These are phyloP conservation scores for Auricularia heimuer DNA, from an alignment of 768 basidiomycete genomes.

Conservation along the genomic window DNA sequence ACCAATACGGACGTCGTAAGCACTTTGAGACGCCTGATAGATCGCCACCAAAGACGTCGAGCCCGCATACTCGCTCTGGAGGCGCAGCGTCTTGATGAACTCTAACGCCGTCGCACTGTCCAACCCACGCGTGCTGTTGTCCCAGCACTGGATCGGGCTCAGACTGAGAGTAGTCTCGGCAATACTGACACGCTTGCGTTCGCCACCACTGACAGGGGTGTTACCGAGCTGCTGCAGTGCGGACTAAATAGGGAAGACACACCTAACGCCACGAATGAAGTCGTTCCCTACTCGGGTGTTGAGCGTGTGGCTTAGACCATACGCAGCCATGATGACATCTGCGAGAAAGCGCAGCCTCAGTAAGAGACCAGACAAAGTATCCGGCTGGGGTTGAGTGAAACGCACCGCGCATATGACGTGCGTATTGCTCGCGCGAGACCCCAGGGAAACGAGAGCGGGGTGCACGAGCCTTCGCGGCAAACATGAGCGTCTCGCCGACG, in stretches of 20 bases:
- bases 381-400: not conserved
- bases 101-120: slow-evolving; percentile 31
- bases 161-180: slow-evolving; percentile 17
- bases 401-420: slow-evolving; percentile 20
- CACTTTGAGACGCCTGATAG: slow-evolving; percentile 33
- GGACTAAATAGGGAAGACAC: not conserved
- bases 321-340: slow-evolving; percentile 53
- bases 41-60: slow-evolving; percentile 35
- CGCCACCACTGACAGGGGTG: slow-evolving; percentile 25
- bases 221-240: no score
- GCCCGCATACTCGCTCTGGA: slow-evolving; percentile 31
- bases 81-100: slow-evolving; percentile 33
- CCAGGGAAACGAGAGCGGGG: slow-evolving; percentile 27
- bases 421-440: slow-evolving; percentile 25
- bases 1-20: slow-evolving; percentile 25
- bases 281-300: slow-evolving; percentile 71
- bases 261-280: slow-evolving; percentile 38
- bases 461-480: slow-evolving; percentile 42
- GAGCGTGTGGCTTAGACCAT: slow-evolving; percentile 64
- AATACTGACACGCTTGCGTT: slow-evolving; percentile 21
- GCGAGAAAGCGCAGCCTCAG: slow-evolving; percentile 6
- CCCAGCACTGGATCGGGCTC: slow-evolving; percentile 13
- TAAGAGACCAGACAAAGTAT: not conserved
- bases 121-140: slow-evolving; percentile 20
- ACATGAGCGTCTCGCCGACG: slow-evolving; percentile 37